Evolutionary conservation across 2,329 filamentous ascomycete species (phyloP).

Genomic region (Coccinonectria pachysandricola): DNA sequence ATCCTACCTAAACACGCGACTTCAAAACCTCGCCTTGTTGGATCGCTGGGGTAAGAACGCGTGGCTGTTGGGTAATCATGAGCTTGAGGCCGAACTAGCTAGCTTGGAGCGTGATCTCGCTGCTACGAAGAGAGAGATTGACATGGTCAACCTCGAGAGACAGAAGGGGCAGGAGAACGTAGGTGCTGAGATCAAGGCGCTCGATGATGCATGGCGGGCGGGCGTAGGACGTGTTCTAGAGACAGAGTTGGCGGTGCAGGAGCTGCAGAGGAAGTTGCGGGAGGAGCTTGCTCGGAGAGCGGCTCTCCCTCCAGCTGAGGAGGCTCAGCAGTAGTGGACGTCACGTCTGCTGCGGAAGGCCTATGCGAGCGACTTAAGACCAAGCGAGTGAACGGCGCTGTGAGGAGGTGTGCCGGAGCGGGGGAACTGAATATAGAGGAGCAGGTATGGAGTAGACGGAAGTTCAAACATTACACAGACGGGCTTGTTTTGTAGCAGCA

Average conservation of each 20-base stretch:
- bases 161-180: slow-evolving; percentile 60
- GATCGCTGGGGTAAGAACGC: slow-evolving; percentile 78
- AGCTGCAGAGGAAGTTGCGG: slow-evolving; percentile 55
- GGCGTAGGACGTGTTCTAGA: slow-evolving; percentile 74
- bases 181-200: slow-evolving; percentile 57
- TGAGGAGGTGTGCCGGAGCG: too few species aligned
- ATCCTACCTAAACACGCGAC: slow-evolving; percentile 41
- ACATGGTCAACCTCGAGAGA: slow-evolving; percentile 61
- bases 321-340: slow-evolving; percentile 3
- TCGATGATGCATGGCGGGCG: slow-evolving; percentile 71
- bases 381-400: too few species aligned
- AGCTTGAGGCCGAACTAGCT: slow-evolving; percentile 58
- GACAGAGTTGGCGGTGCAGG: slow-evolving; percentile 75
- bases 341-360: too few species aligned
- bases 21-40: slow-evolving; percentile 56
- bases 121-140: slow-evolving; percentile 55
- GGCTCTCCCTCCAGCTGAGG: slow-evolving; percentile 3
- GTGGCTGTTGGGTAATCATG: slow-evolving; percentile 79
- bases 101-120: slow-evolving; percentile 66
- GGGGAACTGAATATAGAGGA: too few species aligned
- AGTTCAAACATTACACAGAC: too few species aligned
- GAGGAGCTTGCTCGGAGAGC: slow-evolving; percentile 41
- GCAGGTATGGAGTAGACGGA: too few species aligned
- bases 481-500: too few species aligned
- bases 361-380: too few species aligned